A percentile compares a stretch with the other conserved stretches of the same genome.
Conservation (phyloP, 805 yeast species). For the Grigorovia jiainica region DNA sequence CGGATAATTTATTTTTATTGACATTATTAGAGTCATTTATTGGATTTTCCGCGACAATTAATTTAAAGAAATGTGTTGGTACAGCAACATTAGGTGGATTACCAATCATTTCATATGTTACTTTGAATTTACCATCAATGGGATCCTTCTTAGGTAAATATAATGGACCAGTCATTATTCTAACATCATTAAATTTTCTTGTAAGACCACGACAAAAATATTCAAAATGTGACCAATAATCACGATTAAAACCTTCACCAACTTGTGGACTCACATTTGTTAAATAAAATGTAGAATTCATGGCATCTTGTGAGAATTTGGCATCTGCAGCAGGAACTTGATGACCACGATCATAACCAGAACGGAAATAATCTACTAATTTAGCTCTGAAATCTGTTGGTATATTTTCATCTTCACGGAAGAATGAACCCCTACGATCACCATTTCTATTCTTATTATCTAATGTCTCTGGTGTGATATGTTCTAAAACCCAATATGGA, state of each 20-base stretch:
- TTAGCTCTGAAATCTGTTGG: slow-evolving; percentile 70
- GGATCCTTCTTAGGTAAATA: slow-evolving; percentile 71
- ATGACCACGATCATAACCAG: slow-evolving; percentile 96
- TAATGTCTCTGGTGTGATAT: slow-evolving; percentile 67
- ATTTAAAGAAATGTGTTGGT: slow-evolving; percentile 93
- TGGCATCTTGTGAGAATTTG: slow-evolving; percentile 77
- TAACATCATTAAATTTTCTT: slow-evolving; percentile 57
- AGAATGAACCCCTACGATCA: slow-evolving; percentile 72
- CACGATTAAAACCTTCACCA: slow-evolving; percentile 95
- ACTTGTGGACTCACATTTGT: slow-evolving; percentile 96
- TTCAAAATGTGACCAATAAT: slow-evolving; percentile 96
- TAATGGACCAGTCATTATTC: slow-evolving; percentile 89
- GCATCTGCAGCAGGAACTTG: slow-evolving; percentile 98
- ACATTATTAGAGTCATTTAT: slow-evolving; percentile 23
- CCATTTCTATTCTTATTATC: slow-evolving; percentile 41
- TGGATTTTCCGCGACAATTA: slow-evolving; percentile 73
- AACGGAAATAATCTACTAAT: slow-evolving; percentile 79
- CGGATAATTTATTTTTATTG: slow-evolving; percentile 37
- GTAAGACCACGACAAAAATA: slow-evolving; percentile 77
- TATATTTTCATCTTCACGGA: slow-evolving; percentile 76
- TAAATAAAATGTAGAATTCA: slow-evolving; percentile 88
- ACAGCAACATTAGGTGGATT: slow-evolving; percentile 95
- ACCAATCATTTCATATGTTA: slow-evolving; percentile 86
- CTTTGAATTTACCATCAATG: slow-evolving; percentile 73
- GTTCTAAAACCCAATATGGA: slow-evolving; percentile 85